Percentiles rank a stretch among this genome's conserved stretches.
Evolutionary conservation across 2,329 filamentous ascomycete species (phyloP).

Genomic region (Alternaria tenuissima): DNA sequence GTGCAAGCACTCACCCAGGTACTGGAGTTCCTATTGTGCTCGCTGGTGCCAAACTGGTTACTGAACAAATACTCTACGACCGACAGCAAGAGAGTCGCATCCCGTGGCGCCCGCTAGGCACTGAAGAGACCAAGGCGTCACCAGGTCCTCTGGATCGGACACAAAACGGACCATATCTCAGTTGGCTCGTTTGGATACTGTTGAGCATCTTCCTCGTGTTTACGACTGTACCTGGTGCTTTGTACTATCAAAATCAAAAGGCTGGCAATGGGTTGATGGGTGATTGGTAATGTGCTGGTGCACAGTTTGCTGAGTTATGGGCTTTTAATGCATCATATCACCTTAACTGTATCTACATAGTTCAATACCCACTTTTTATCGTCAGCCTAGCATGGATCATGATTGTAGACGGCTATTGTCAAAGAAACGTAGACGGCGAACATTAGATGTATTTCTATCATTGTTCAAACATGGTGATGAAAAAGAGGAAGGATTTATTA

Average conservation of each 20-base stretch:
- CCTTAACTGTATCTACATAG: neutral
- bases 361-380: neutral
- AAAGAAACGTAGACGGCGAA: too few relatives aligned
- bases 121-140: constrained; percentile 1
- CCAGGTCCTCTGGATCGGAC: constrained; percentile 27
- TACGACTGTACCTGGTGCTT: neutral
- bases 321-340: neutral
- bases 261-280: constrained; percentile 1
- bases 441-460: neutral
- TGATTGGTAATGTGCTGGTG: neutral
- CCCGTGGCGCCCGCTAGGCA: constrained; percentile 49
- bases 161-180: constrained; percentile 20
- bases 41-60: constrained; percentile 71
- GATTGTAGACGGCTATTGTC: neutral
- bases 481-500: neutral
- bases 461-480: neutral
- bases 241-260: neutral
- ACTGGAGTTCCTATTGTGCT: constrained; percentile 78
- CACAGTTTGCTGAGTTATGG: neutral
- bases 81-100: constrained; percentile 33
- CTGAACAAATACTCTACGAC: constrained; percentile 60
- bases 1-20: constrained; percentile 77
- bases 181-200: constrained; percentile 29
- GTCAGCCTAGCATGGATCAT: neutral
- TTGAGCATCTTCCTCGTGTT: constrained; percentile 17